Evolutionary conservation across 306 rosid genomes (phyloP).

Genomic region (Arachis stenosperma): DNA sequence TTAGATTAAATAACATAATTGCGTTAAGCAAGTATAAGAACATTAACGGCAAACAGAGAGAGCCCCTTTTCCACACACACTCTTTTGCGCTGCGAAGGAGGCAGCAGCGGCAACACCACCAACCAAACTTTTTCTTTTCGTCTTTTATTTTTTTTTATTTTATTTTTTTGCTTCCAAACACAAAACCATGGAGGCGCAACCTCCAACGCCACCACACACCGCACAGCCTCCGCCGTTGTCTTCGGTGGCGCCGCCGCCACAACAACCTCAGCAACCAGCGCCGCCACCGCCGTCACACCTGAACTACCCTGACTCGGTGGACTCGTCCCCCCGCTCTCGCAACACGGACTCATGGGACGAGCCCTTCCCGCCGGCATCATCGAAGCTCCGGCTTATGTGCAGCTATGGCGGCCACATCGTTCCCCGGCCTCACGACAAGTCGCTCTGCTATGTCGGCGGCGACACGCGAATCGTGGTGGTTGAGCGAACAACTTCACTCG

Average conservation of each 20-base stretch:
- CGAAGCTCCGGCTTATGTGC: slow-evolving; percentile 88
- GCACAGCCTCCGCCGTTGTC: slow-evolving; percentile 48
- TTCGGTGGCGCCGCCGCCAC: slow-evolving; percentile 37
- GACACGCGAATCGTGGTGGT: slow-evolving; percentile 86
- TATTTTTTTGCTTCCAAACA: background rate
- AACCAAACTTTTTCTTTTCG: slow-evolving; percentile 5
- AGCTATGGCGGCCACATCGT: slow-evolving; percentile 97
- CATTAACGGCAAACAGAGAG: background rate
- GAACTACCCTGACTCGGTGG: slow-evolving; percentile 69
- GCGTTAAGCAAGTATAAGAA: slow-evolving; percentile 49
- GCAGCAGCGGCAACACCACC: slow-evolving; percentile 16
- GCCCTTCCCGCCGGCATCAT: slow-evolving; percentile 53
- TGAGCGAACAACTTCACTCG: slow-evolving; percentile 70
- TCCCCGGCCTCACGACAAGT: slow-evolving; percentile 95
- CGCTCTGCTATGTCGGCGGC: slow-evolving; percentile 93
- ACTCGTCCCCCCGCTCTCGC: slow-evolving; percentile 86
- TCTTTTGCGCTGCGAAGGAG: slow-evolving; percentile 38
- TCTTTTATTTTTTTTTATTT: background rate
- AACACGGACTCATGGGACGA: slow-evolving; percentile 91
- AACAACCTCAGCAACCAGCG: background rate
- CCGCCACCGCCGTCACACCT: slow-evolving; percentile 39
- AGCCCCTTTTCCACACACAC: no score
- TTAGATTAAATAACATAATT: background rate
- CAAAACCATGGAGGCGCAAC: slow-evolving; percentile 52
- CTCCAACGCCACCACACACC: slow-evolving; percentile 45